phyloP scores from a whole-genome alignment of 306 rosid genomes.

The Malus sieversii region DNA sequence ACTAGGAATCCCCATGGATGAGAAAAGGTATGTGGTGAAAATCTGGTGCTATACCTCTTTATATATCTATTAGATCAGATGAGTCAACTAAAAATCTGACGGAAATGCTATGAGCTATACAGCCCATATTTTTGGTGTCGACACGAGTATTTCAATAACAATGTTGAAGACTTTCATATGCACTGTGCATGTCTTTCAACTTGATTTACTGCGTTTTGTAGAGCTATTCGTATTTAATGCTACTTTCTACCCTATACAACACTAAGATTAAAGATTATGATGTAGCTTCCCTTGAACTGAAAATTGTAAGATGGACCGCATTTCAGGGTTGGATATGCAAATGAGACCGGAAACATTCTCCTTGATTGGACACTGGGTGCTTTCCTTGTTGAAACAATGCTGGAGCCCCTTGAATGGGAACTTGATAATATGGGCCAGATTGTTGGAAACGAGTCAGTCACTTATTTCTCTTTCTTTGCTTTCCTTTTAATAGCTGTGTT shows the following conservation, averaged over 20 bases:
- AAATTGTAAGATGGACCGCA: too few relatives aligned
- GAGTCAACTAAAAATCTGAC: neutral
- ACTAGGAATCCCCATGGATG: conserved; percentile 34
- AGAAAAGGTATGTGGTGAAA: conserved; percentile 29
- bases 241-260: too few relatives aligned
- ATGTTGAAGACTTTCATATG: neutral
- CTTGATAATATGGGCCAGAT: conserved; percentile 21
- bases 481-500: conserved; percentile 28
- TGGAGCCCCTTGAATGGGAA: conserved; percentile 32
- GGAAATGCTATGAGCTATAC: neutral
- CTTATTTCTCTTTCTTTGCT: conserved; percentile 43
- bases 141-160: neutral
- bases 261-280: too few relatives aligned
- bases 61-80: neutral
- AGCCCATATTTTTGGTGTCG: neutral
- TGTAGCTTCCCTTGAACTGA: too few relatives aligned
- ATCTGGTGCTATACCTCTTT: neutral
- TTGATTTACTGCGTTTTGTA: neutral
- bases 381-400: conserved; percentile 37
- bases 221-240: neutral
- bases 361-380: conserved; percentile 52
- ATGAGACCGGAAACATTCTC: conserved; percentile 20
- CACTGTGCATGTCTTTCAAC: neutral
- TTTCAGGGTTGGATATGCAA: conserved; percentile 36
- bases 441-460: conserved; percentile 37